Percentiles rank a stretch among this genome's conserved stretches.
Conservation (phyloP, 2,329 filamentous ascomycete species). For the Ilyonectria robusta region DNA sequence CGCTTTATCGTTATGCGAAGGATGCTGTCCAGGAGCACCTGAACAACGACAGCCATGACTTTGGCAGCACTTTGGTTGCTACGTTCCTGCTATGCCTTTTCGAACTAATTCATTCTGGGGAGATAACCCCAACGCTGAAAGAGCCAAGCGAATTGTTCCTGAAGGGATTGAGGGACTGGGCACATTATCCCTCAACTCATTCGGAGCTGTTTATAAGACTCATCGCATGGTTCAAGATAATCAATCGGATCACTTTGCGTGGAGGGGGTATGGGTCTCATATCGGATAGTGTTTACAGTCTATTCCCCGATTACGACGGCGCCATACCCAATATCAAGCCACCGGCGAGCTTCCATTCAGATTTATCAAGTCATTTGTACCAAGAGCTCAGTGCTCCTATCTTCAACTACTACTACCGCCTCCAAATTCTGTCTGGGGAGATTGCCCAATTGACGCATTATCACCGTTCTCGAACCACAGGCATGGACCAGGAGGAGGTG, state of each 20-base stretch:
- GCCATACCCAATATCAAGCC: slow-evolving; percentile 9
- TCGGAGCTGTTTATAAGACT: slow-evolving; percentile 22
- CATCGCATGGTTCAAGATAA: slow-evolving; percentile 35
- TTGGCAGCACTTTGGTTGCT: slow-evolving; percentile 9
- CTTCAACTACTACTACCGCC: slow-evolving; percentile 40
- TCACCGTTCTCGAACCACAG: slow-evolving; percentile 42
- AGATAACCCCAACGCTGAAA: slow-evolving; percentile 16
- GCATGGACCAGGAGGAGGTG: slow-evolving; percentile 41
- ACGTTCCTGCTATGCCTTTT: slow-evolving; percentile 37
- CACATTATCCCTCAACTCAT: neutral
- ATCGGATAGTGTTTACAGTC: slow-evolving; percentile 24
- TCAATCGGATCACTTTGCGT: slow-evolving; percentile 33
- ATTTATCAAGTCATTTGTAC: slow-evolving; percentile 29
- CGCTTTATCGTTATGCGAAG: slow-evolving; percentile 23
- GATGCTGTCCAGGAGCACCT: slow-evolving; percentile 5
- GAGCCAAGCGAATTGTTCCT: slow-evolving; percentile 22
- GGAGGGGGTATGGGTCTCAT: slow-evolving; percentile 36
- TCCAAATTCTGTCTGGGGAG: slow-evolving; percentile 39
- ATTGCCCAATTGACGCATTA: slow-evolving; percentile 42
- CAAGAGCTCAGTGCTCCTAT: slow-evolving; percentile 34
- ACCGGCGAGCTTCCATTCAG: neutral
- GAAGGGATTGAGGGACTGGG: slow-evolving; percentile 16
- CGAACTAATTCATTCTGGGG: slow-evolving; percentile 25
- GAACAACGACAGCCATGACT: slow-evolving; percentile 13
- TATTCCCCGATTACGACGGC: slow-evolving; percentile 19